A percentile compares a stretch with the other conserved stretches of the same genome.
These are phyloP conservation scores for Cucurbita moschata DNA, from an alignment of 306 rosid species.

Conservation along the genomic window DNA sequence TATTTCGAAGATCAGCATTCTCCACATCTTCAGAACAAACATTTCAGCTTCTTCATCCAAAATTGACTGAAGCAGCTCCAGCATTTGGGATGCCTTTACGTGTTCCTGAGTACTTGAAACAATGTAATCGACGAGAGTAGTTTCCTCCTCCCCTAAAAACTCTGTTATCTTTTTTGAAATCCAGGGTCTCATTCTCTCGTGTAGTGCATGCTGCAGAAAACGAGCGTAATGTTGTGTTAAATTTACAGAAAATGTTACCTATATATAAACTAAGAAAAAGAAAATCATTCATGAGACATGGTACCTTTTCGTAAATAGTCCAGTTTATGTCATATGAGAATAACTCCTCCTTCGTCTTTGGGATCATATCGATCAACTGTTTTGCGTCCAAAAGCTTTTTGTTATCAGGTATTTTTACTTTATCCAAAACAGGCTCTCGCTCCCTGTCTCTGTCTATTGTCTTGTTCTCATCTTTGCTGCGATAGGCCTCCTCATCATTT, in stretches of 20 bases:
- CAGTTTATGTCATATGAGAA: slow-evolving; percentile 86
- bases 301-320: slow-evolving; percentile 81
- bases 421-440: slow-evolving; percentile 49
- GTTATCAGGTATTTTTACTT: slow-evolving; percentile 50
- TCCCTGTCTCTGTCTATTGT: slow-evolving; percentile 43
- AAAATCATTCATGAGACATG: neutral
- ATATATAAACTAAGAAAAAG: neutral
- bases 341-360: slow-evolving; percentile 90
- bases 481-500: slow-evolving; percentile 47
- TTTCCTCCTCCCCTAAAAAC: slow-evolving; percentile 91
- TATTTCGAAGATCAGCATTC: slow-evolving; percentile 97
- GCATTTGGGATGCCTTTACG: slow-evolving; percentile 87
- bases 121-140: slow-evolving; percentile 82
- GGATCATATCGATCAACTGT: slow-evolving; percentile 95
- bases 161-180: slow-evolving; percentile 84
- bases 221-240: neutral
- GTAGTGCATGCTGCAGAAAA: slow-evolving; percentile 64
- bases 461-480: slow-evolving; percentile 52
- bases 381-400: slow-evolving; percentile 79
- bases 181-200: slow-evolving; percentile 97
- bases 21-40: slow-evolving; percentile 99
- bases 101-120: slow-evolving; percentile 90
- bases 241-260: neutral
- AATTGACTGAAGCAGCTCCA: slow-evolving; percentile 82
- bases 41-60: slow-evolving; percentile 98